Conservation (phyloP, 192 early-diverging fungal genomes). For the Entomortierella chlamydospora region DNA sequence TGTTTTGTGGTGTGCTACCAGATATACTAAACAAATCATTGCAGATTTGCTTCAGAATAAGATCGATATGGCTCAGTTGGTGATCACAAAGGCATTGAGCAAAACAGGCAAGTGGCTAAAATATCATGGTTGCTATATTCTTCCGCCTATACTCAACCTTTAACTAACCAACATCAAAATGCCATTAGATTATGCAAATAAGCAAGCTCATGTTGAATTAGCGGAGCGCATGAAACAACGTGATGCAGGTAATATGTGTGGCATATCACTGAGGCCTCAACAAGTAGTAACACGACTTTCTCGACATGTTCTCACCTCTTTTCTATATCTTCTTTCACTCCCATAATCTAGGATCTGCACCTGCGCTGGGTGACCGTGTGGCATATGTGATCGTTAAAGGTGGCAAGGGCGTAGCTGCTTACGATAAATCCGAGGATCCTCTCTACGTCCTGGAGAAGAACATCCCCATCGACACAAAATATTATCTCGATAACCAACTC, state of each 20-base stretch:
- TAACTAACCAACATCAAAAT: neutral
- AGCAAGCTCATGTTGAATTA: slow-evolving; percentile 97
- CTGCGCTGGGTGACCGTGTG: slow-evolving; percentile 95
- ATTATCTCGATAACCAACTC: slow-evolving; percentile 97
- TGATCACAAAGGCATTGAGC: slow-evolving; percentile 95
- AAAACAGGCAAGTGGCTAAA: slow-evolving; percentile 71
- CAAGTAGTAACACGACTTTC: neutral
- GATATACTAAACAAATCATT: slow-evolving; percentile 90
- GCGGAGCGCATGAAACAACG: slow-evolving; percentile 96
- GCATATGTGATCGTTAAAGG: slow-evolving; percentile 96
- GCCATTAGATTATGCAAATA: slow-evolving; percentile 85
- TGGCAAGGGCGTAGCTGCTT: slow-evolving; percentile 86
- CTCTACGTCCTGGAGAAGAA: slow-evolving; percentile 99
- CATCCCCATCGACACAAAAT: slow-evolving; percentile 95
- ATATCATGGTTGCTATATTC: no score
- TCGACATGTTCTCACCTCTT: no score
- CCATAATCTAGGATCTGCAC: slow-evolving; percentile 77
- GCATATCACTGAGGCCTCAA: no score
- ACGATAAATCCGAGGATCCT: slow-evolving; percentile 98
- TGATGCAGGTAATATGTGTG: slow-evolving; percentile 74
- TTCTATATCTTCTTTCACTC: neutral
- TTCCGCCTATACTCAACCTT: no score
- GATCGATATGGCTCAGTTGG: slow-evolving; percentile 94
- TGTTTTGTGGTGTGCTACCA: slow-evolving; percentile 14
- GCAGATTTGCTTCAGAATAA: slow-evolving; percentile 96